Base-by-base conservation (phyloP, 139 green algal genomes). In the Chlorella sp. region DNA sequence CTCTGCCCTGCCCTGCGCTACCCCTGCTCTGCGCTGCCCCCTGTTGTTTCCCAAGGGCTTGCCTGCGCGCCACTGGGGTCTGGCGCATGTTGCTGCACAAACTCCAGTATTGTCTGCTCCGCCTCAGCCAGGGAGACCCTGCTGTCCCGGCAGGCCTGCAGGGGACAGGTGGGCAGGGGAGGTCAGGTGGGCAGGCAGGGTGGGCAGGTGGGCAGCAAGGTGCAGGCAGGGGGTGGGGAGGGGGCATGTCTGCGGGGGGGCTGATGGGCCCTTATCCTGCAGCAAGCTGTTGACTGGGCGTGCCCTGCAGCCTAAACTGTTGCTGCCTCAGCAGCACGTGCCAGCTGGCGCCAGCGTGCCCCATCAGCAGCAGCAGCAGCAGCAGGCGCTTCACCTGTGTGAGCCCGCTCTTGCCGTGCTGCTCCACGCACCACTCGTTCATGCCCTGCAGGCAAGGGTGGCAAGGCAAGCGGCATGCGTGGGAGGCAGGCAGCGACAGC, bases 341-440 rank as follows among this genome's bases (percentile, higher is more conserved):
- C 15, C 61, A 15, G 61, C 61, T 69, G 15, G 61, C n/a, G n/a
- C n/a, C n/a, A 73, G 64, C 64, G 11, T 3, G 64, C 64, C 2
- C 22, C 64, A 16, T 3, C 64, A 73, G 64, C 64, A 73, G 64
- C 68, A 34, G 26, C 68, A 34, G 26, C 26, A 34, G 18, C 71
- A 78, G 71, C 71, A 30, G 71, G 32, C 32, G 68, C 68, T 1
- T 24, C 89, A 69, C 53, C 48, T 94, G 71, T 36, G 89, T 95
- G 26, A 96, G 91, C 2, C 92, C 95, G 61, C 91, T 95, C 37
- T 90, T 95, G 81, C 88, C 93, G 88, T 99, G 97, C 90, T 99
- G 95, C 91, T 98, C 94, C 42, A 93, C 89, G 90, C 96, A 98
- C 97, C 97, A 99, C 1, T 95, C 96, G 90, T 99, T 99, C 97